Conservation (phyloP, 2,329 filamentous ascomycete genomes). For the Hansfordia pulvinata region DNA sequence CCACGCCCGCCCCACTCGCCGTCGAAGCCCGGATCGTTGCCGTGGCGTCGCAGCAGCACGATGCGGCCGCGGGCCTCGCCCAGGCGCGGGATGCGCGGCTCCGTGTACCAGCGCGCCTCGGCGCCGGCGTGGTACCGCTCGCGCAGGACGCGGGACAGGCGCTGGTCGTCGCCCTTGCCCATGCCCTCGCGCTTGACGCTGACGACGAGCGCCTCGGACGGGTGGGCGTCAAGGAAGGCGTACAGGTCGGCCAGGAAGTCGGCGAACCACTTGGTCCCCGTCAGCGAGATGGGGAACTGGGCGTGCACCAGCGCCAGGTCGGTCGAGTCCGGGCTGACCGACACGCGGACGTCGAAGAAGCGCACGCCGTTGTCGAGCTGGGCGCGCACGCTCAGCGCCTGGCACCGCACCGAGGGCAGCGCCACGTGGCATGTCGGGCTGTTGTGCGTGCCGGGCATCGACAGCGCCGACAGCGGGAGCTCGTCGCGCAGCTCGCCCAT, state of each 20-base stretch:
- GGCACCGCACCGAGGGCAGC: slow-evolving; percentile 85
- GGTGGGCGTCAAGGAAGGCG: slow-evolving; percentile 63
- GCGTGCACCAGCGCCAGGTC: slow-evolving; percentile 75
- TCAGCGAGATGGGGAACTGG: slow-evolving; percentile 77
- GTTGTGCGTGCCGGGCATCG: slow-evolving; percentile 93
- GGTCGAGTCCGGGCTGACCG: slow-evolving; percentile 38
- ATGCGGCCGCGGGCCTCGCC: slow-evolving; percentile 72
- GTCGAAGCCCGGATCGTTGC: slow-evolving; percentile 41
- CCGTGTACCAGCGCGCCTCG: slow-evolving; percentile 57
- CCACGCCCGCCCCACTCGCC: slow-evolving; percentile 34
- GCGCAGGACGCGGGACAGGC: slow-evolving; percentile 61
- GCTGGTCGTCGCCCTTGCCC: slow-evolving; percentile 64
- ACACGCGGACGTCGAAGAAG: slow-evolving; percentile 83
- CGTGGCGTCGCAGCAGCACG: slow-evolving; percentile 72
- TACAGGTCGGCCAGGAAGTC: slow-evolving; percentile 59
- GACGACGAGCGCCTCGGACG: slow-evolving; percentile 71
- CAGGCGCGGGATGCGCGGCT: slow-evolving; percentile 62
- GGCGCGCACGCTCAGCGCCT: slow-evolving; percentile 61
- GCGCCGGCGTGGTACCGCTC: slow-evolving; percentile 52
- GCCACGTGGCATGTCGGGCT: slow-evolving; percentile 74
- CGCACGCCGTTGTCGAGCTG: slow-evolving; percentile 86
- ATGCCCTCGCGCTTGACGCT: slow-evolving; percentile 85
- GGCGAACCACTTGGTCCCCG: slow-evolving; percentile 65
- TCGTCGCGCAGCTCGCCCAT: slow-evolving; percentile 65
- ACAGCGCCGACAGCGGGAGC: slow-evolving; percentile 64